A percentile compares a stretch with the other conserved stretches of the same genome.
Conservation (phyloP, 345 rosid genomes). For the Eutrema yunnanense region DNA sequence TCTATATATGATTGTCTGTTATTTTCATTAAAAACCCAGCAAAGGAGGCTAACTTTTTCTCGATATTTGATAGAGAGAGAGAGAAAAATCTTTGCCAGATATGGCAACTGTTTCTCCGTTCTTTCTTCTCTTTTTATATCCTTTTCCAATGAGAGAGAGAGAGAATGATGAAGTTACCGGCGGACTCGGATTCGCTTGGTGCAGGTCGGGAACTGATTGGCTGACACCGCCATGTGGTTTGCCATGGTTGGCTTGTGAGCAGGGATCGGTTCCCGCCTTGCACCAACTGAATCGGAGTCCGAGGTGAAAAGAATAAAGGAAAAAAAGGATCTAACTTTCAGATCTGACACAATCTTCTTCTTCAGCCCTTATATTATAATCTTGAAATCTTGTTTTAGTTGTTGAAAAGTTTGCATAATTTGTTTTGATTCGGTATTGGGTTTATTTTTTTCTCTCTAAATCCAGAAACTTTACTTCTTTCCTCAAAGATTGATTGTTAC, state of each 20-base stretch:
- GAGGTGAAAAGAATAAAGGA: constrained; percentile 39
- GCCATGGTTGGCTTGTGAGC: constrained; percentile 24
- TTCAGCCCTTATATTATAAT: background rate
- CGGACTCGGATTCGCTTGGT: constrained; percentile 98
- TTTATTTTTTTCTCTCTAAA: background rate
- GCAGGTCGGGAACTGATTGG: constrained; percentile 94
- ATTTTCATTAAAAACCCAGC: background rate
- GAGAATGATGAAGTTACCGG: constrained; percentile 35
- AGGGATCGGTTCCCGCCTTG: constrained; percentile 81
- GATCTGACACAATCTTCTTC: constrained; percentile 32
- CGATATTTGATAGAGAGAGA: background rate
- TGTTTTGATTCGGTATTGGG: background rate
- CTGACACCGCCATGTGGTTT: constrained; percentile 25
- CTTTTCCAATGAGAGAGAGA: background rate
- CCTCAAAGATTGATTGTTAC: background rate
- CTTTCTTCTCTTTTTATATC: background rate
- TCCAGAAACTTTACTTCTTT: background rate
- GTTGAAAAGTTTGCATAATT: background rate
- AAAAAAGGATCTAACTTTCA: background rate
- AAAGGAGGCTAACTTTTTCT: background rate
- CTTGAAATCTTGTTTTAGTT: background rate
- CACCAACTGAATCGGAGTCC: constrained; percentile 97
- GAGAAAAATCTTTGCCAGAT: constrained; percentile 13
- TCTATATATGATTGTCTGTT: background rate
- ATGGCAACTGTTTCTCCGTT: background rate